These are phyloP conservation scores for Byssochlamys sp. DNA, from an alignment of 2,329 filamentous ascomycete genomes.

Conservation along the genomic window DNA sequence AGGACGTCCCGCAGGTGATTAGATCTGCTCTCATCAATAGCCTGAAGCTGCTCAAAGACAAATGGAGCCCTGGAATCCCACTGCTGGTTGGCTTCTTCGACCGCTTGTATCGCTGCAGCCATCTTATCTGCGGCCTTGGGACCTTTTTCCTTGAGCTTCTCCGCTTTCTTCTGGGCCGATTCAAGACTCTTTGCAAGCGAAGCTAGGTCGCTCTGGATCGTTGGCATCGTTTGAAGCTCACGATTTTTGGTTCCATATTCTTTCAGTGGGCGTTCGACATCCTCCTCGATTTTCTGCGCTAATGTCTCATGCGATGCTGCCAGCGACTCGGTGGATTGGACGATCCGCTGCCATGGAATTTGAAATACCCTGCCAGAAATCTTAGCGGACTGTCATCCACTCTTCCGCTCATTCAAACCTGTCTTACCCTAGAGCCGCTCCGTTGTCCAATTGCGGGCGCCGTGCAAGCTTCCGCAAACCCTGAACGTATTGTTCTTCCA, in stretches of 20 bases:
- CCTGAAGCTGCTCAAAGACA: constrained; percentile 86
- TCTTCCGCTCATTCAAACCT: constrained; percentile 1
- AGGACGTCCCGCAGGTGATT: constrained; percentile 84
- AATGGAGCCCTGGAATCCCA: constrained; percentile 94
- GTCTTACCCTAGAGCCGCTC: constrained; percentile 75
- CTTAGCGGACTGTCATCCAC: neutral
- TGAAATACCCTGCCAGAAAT: constrained; percentile 64
- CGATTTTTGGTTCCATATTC: constrained; percentile 60
- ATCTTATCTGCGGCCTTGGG: constrained; percentile 64
- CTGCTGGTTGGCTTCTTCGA: constrained; percentile 69
- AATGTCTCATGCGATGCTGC: constrained; percentile 76
- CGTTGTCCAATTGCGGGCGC: constrained; percentile 62
- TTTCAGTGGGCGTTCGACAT: constrained; percentile 76
- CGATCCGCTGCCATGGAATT: constrained; percentile 77
- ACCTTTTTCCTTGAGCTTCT: constrained; percentile 72
- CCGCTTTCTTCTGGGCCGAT: constrained; percentile 70
- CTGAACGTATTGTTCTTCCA: constrained; percentile 82
- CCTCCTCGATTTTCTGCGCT: constrained; percentile 70
- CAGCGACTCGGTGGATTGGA: constrained; percentile 67
- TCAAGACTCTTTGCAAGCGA: constrained; percentile 76
- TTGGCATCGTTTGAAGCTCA: constrained; percentile 71
- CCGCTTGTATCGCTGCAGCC: constrained; percentile 59
- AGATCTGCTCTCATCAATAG: constrained; percentile 75
- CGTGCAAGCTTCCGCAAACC: constrained; percentile 71
- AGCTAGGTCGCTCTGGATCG: constrained; percentile 71